A percentile compares a stretch with the other conserved stretches of the same genome.
phyloP scores from a whole-genome alignment of 305 asterid species.

The Rubia balearica region DNA sequence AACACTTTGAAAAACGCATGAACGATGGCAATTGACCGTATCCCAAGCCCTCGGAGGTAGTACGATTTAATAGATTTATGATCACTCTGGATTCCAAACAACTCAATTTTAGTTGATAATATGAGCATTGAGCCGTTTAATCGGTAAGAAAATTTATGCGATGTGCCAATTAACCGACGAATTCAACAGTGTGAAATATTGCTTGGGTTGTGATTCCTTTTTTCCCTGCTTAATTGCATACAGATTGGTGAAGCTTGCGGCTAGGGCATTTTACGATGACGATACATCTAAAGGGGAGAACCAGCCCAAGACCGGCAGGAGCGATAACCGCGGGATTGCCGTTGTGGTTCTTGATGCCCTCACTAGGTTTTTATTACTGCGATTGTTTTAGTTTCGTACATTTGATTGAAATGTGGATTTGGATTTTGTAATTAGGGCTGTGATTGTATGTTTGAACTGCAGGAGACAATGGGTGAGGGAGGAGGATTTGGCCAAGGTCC shows the following conservation, averaged over 20 bases:
- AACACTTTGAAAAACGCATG: background rate
- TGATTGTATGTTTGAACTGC: constrained; percentile 7
- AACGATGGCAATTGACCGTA: background rate
- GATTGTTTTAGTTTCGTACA: background rate
- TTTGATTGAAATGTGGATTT: background rate
- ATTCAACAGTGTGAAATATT: no score
- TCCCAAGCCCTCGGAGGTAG: background rate
- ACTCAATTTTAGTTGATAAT: background rate
- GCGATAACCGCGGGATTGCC: constrained; percentile 84
- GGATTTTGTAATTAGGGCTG: background rate
- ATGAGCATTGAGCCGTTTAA: constrained; percentile 70
- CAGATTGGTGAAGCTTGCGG: constrained; percentile 87
- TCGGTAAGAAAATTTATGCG: constrained; percentile 30
- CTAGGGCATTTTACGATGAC: constrained; percentile 88
- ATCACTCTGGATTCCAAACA: background rate
- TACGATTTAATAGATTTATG: no score
- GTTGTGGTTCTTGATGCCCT: constrained; percentile 91
- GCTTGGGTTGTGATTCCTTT: background rate
- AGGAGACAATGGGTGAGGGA: constrained; percentile 95
- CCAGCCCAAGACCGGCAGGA: constrained; percentile 70
- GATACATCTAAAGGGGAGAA: constrained; percentile 69
- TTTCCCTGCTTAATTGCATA: constrained; percentile 7
- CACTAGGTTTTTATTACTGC: constrained; percentile 41
- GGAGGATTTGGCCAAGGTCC: constrained; percentile 94
- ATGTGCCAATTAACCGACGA: background rate